Conservation (phyloP, 1,284 basidiomycete species). For the Volvariella surrecta region DNA sequence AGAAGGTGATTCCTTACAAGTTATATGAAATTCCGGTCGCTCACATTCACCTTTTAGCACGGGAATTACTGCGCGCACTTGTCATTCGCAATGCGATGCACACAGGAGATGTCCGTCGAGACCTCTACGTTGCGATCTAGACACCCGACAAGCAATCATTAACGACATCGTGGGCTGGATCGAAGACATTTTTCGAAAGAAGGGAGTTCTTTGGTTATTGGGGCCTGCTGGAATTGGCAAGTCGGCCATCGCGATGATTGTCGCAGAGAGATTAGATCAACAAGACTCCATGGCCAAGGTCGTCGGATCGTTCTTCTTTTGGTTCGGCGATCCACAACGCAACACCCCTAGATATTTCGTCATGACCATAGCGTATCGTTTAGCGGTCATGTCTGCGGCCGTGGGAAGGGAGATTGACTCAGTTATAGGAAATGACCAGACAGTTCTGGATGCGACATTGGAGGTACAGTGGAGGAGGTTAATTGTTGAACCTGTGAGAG, state of each 20-base stretch:
- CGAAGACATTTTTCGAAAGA: background rate
- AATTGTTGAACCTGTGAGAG: background rate
- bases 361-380: background rate
- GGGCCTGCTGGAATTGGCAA: slow-evolving; percentile 1
- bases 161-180: background rate
- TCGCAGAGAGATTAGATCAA: background rate
- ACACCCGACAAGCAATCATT: background rate
- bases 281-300: background rate
- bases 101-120: no score
- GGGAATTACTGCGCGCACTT: no score
- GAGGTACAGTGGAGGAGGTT: background rate
- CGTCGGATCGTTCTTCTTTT: background rate
- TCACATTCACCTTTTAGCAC: no score
- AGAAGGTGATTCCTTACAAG: no score
- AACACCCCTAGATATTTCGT: background rate
- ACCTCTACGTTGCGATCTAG: background rate
- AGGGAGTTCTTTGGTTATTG: background rate
- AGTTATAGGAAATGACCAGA: background rate
- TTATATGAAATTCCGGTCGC: no score
- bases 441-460: background rate
- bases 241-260: background rate
- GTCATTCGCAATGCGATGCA: no score
- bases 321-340: background rate
- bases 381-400: background rate
- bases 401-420: background rate